Conservation (phyloP, 2,329 filamentous ascomycete genomes). For the Aspergillus felis region DNA sequence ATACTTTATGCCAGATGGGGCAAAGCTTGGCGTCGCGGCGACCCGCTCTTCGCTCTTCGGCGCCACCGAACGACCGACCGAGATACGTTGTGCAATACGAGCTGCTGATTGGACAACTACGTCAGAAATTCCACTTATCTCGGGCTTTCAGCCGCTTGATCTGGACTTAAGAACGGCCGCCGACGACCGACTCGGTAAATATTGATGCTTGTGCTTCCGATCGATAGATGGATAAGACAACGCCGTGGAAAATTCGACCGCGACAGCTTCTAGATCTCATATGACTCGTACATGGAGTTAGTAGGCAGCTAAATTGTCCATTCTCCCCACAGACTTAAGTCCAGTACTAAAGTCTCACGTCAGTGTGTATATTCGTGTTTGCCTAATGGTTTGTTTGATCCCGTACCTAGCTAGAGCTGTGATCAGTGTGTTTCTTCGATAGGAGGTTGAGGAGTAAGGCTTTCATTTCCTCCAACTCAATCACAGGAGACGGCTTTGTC, state of each 20-base stretch:
- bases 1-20: not conserved
- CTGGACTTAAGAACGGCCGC: not conserved
- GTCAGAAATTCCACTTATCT: not conserved
- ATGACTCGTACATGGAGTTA: no score
- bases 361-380: not conserved
- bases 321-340: not conserved
- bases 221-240: not conserved
- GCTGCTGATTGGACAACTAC: not conserved
- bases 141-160: not conserved
- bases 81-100: not conserved
- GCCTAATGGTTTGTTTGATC: no score
- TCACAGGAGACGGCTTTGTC: no score
- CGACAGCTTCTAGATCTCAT: no score
- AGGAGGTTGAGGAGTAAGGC: no score
- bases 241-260: not conserved
- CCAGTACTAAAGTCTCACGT: not conserved
- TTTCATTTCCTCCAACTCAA: no score
- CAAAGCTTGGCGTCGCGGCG: not conserved
- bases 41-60: not conserved
- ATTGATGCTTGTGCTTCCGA: not conserved
- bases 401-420: no score
- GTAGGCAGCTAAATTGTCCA: no score
- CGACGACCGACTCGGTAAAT: not conserved
- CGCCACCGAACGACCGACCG: not conserved
- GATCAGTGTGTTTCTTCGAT: no score